Percentiles rank a stretch among this genome's conserved stretches.
phyloP scores from a whole-genome alignment of 108 stramenopile species.

The Pseudonitzschia delicatissima region DNA sequence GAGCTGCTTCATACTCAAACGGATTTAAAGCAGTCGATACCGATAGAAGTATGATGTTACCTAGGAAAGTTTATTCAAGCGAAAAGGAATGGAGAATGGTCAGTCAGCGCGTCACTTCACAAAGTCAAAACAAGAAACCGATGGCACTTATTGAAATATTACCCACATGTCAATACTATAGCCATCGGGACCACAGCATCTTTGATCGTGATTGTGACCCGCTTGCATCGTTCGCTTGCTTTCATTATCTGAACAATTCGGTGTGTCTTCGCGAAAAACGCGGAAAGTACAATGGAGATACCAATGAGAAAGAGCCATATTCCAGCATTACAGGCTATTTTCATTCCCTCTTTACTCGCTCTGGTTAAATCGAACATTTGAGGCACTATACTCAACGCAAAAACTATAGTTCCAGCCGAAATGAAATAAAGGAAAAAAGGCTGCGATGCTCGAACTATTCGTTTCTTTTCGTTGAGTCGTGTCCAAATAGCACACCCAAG shows the following conservation, averaged over 20 bases:
- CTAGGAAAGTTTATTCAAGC: background rate
- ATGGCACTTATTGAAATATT: background rate
- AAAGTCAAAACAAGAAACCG: background rate
- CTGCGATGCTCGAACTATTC: conserved; percentile 41
- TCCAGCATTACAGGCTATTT: conserved; percentile 10
- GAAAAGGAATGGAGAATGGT: background rate
- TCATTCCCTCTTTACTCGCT: background rate
- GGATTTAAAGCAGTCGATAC: conserved; percentile 33
- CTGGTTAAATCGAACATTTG: conserved; percentile 25
- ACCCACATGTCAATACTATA: conserved; percentile 1
- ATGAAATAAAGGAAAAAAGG: conserved; percentile 40
- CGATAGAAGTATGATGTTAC: conserved; percentile 31
- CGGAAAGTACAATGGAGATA: conserved; percentile 38
- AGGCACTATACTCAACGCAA: conserved; percentile 30
- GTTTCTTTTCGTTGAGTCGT: conserved; percentile 4
- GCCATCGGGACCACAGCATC: conserved; percentile 53
- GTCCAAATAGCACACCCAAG: conserved; percentile 32
- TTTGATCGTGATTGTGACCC: conserved; percentile 40
- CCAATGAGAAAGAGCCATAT: conserved; percentile 43
- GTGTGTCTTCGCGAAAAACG: conserved; percentile 52
- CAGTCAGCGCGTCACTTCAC: background rate
- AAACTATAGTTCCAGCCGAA: conserved; percentile 25
- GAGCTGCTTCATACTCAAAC: background rate
- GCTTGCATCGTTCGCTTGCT: conserved; percentile 15
- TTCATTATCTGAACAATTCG: conserved; percentile 44